phyloP scores from a whole-genome alignment of 2,329 filamentous ascomycete genomes.

The Blastomyces parvus region DNA sequence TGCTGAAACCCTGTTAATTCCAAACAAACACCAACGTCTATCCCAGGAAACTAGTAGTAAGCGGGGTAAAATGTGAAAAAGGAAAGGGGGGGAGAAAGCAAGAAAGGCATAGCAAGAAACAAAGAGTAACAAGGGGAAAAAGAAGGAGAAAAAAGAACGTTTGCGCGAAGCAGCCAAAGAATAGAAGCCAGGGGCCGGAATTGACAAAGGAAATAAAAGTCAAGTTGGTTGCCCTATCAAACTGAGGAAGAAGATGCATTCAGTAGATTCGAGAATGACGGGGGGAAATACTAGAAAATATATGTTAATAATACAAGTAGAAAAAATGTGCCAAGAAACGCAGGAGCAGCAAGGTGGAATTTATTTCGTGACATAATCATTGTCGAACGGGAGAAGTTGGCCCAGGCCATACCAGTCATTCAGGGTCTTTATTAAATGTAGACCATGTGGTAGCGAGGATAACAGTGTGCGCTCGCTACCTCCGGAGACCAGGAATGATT shows the following conservation, averaged over 20 bases:
- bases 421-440: no score
- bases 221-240: neutral
- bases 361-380: neutral
- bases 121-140: neutral
- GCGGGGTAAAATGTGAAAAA: neutral
- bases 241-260: neutral
- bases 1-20: neutral
- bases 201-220: neutral
- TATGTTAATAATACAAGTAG: neutral
- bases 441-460: neutral
- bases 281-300: neutral
- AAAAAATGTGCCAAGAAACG: neutral
- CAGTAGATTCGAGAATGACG: neutral
- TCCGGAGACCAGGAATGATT: neutral
- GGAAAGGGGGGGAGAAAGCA: neutral
- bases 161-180: neutral
- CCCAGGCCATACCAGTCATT: neutral
- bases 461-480: neutral
- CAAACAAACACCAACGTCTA: constrained; percentile 7
- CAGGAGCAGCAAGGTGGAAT: neutral
- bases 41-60: neutral
- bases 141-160: neutral
- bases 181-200: neutral
- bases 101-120: neutral
- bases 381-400: neutral